Evolutionary conservation across 2,329 filamentous ascomycete species (phyloP), one percentile per base, ranked within the genome.

Genomic region (Ophiognomonia clavigignenti-juglandacearum): DNA sequence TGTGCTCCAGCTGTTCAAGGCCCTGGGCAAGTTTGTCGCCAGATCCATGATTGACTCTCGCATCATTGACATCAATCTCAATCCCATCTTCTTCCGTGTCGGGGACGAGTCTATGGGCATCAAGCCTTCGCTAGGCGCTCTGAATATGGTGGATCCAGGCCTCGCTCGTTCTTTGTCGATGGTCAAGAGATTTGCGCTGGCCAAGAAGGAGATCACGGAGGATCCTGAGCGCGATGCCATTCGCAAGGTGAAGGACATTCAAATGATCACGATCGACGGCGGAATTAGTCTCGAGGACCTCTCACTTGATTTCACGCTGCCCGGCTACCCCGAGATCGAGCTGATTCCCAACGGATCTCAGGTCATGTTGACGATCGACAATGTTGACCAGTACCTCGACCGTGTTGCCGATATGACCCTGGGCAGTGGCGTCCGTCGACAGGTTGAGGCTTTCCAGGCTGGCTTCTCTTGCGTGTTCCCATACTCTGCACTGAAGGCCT

Each of bases 401-500:
- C 85, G 82, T 53, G 92, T 98, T 14, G 83, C 97, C 53, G 89
- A 96, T 57, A 83, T 92, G 74, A 97, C 93, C 0, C 71, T 98
- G 4, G 88, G 88, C n/a, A 82, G 76, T 50, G 93, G 93, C 43
- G 91, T 98, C 10, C 86, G 85, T 55, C 80, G 81, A 41, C 95
- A 98, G 62, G 83, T 96, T 1, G 88, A 96, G 59, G 88, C 92
- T 4, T 98, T 98, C 77, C 83, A 88, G 47, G 69, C 78, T 14
- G 93, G 93, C 1, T 98, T 98, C 64, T 95, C 91, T 1, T 86
- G 95, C 56, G 95, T 98, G 0, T 98, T 98, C 73, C 89, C 92
- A 0, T 98, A 96, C 67, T 86, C 88, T 4, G 89, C 95, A 7
- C 70, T 98, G 39, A 88, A 85, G 55, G 89, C 93, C 0, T 98